A percentile compares a stretch with the other conserved stretches of the same genome.
phyloP scores from a whole-genome alignment of 768 basidiomycete genomes.

The Pholiota conissans region DNA sequence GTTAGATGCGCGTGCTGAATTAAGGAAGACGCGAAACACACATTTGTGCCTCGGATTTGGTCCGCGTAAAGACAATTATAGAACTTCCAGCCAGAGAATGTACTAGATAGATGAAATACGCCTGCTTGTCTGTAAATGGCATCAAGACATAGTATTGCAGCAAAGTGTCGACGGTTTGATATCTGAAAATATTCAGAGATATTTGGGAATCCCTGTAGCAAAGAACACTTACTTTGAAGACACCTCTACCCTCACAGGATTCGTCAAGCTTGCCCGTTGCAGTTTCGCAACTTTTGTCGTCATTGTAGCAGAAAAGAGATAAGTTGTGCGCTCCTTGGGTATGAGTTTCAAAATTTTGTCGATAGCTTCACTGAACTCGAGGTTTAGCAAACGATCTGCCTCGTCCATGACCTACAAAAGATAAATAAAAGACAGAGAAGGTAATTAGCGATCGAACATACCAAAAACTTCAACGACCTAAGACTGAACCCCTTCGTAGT shows the following conservation, averaged over 20 bases:
- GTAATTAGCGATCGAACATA: slow-evolving; percentile 39
- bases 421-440: not conserved
- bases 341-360: slow-evolving; percentile 96
- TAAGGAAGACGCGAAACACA: slow-evolving; percentile 25
- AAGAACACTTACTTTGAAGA: slow-evolving; percentile 73
- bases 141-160: slow-evolving; percentile 96
- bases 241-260: slow-evolving; percentile 93
- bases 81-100: slow-evolving; percentile 91
- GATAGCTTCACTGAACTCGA: slow-evolving; percentile 95
- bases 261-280: slow-evolving; percentile 88
- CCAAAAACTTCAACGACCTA: slow-evolving; percentile 83
- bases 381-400: slow-evolving; percentile 91
- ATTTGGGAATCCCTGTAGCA: not conserved
- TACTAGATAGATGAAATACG: slow-evolving; percentile 83
- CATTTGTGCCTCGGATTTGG: slow-evolving; percentile 91
- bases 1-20: not conserved
- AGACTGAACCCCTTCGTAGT: slow-evolving; percentile 97
- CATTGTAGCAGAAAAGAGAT: slow-evolving; percentile 98
- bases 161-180: slow-evolving; percentile 94
- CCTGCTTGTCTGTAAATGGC: slow-evolving; percentile 90
- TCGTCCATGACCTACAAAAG: slow-evolving; percentile 86
- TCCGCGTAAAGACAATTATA: slow-evolving; percentile 95
- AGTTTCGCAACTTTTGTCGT: slow-evolving; percentile 97
- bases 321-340: slow-evolving; percentile 92
- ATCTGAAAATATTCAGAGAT: slow-evolving; percentile 56